These are phyloP conservation scores for Cryptococcus hybrid DNA, from an alignment of 1,284 basidiomycete species.

Conservation along the genomic window DNA sequence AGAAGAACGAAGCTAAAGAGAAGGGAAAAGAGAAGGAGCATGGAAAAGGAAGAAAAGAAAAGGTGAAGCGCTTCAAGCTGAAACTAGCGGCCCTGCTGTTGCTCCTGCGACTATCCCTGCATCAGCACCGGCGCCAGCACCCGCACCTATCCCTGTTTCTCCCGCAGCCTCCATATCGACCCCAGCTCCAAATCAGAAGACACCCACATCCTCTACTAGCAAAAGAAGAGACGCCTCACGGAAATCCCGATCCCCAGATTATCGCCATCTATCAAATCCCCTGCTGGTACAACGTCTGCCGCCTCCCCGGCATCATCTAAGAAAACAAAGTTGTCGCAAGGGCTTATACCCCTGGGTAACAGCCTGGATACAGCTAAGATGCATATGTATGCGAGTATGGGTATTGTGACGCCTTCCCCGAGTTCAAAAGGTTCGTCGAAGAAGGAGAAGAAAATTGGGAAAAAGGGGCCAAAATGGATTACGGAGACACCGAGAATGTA, in stretches of 20 bases:
- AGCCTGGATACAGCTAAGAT: neutral
- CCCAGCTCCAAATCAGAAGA: neutral
- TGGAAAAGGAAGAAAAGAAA: neutral
- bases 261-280: neutral
- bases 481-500: constrained; percentile 15
- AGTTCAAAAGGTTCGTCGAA: neutral
- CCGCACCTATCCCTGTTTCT: neutral
- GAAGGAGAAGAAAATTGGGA: constrained; percentile 8
- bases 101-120: neutral
- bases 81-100: neutral
- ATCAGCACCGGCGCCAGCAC: neutral
- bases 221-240: constrained; percentile 1
- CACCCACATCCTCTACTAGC: neutral
- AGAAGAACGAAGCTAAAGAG: neutral
- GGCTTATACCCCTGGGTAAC: neutral
- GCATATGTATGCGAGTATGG: constrained; percentile 1
- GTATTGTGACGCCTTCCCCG: neutral
- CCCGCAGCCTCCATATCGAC: neutral
- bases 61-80: neutral
- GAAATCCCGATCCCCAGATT: constrained; percentile 1
- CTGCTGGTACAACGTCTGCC: neutral
- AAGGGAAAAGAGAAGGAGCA: neutral
- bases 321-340: neutral
- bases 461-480: constrained; percentile 12
- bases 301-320: neutral